phyloP scores from a whole-genome alignment of 176 grass and related monocot species.

The Rhynchospora breviuscula region DNA sequence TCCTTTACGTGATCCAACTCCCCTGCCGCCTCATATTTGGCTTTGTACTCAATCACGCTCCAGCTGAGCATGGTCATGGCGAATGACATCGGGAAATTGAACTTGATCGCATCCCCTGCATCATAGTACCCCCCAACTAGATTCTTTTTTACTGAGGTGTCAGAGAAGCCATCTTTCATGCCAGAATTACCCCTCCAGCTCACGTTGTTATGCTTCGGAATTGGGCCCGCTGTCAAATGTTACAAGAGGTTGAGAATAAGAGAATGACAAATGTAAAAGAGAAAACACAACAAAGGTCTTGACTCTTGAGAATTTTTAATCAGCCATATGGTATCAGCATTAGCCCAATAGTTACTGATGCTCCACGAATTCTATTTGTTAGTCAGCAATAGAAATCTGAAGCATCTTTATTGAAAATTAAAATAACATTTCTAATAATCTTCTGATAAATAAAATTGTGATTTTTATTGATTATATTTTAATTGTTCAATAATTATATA shows the following conservation, averaged over 20 bases:
- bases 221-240: conserved; percentile 46
- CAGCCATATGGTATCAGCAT: neutral
- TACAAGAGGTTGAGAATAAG: conserved; percentile 17
- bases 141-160: conserved; percentile 49
- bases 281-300: neutral
- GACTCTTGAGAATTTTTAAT: neutral
- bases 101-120: conserved; percentile 90
- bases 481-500: neutral
- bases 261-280: neutral
- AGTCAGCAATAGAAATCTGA: neutral
- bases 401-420: neutral
- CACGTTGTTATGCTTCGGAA: conserved; percentile 80
- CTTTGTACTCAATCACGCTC: conserved; percentile 87
- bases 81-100: conserved; percentile 92
- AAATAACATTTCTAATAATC: neutral
- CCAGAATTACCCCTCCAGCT: conserved; percentile 82
- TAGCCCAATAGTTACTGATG: neutral
- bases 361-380: neutral
- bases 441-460: neutral
- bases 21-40: conserved; percentile 71
- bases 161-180: conserved; percentile 84
- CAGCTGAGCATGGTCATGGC: conserved; percentile 98
- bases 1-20: conserved; percentile 74
- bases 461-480: neutral
- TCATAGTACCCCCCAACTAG: conserved; percentile 83